phyloP scores from a whole-genome alignment of 305 asterid species.

The Rubia balearica region DNA sequence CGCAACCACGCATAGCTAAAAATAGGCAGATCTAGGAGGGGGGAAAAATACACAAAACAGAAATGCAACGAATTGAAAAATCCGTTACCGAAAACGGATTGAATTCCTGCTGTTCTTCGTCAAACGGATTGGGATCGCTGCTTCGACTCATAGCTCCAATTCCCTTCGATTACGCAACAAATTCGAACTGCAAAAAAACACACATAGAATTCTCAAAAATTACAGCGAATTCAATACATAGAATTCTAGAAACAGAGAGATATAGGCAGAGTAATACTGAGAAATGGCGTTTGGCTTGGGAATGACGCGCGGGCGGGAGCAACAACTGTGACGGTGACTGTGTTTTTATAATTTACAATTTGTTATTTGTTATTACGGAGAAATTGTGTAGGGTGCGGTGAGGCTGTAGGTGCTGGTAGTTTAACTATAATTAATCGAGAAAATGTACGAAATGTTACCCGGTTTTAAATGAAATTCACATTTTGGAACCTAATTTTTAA shows the following conservation, averaged over 20 bases:
- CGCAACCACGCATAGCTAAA: constrained; percentile 12
- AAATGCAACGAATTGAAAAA: background rate
- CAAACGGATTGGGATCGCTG: constrained; percentile 87
- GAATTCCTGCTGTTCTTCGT: constrained; percentile 88
- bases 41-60: background rate
- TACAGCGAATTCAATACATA: background rate
- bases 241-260: background rate
- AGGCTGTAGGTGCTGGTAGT: background rate
- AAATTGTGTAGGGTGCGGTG: background rate
- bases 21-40: constrained; percentile 42
- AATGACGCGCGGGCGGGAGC: constrained; percentile 20
- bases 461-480: too few species aligned
- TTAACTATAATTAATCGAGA: too few species aligned
- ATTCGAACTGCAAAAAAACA: background rate
- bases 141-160: constrained; percentile 44
- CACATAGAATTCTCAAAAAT: background rate
- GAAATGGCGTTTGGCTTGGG: background rate
- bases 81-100: constrained; percentile 80
- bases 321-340: background rate
- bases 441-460: too few species aligned
- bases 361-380: background rate
- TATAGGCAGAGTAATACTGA: background rate
- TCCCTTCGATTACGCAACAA: constrained; percentile 8
- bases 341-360: background rate
- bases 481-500: too few species aligned